phyloP scores from a whole-genome alignment of 768 basidiomycete genomes.

The Panaeolus papilionaceus region DNA sequence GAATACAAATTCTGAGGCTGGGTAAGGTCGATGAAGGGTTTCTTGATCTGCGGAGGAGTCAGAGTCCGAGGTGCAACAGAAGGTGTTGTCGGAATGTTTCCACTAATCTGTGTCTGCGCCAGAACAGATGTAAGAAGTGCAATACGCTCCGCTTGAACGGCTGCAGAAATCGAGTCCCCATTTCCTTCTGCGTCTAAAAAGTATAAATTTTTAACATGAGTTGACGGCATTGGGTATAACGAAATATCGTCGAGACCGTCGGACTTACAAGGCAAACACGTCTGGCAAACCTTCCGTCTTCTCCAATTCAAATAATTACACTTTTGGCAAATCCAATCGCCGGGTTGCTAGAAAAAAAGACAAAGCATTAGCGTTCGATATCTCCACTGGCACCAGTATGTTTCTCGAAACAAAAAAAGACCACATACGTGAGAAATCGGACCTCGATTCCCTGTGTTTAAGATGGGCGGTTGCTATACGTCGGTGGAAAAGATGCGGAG shows the following conservation, averaged over 20 bases:
- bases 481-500: constrained; percentile 17
- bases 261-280: constrained; percentile 79
- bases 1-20: constrained; percentile 32
- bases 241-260: constrained; percentile 6
- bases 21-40: constrained; percentile 40
- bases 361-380: constrained; percentile 18
- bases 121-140: constrained; percentile 80
- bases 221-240: no score
- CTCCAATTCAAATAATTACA: constrained; percentile 92
- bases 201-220: neutral
- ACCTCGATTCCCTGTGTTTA: constrained; percentile 89
- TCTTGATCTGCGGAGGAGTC: constrained; percentile 49
- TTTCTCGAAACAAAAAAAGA: constrained; percentile 31
- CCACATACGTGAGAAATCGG: constrained; percentile 81
- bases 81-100: constrained; percentile 24
- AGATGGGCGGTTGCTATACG: constrained; percentile 77
- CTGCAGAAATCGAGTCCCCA: constrained; percentile 84
- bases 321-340: constrained; percentile 83
- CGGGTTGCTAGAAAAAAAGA: constrained; percentile 58
- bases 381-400: constrained; percentile 23
- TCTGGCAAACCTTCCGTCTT: constrained; percentile 88
- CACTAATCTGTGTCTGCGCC: constrained; percentile 52
- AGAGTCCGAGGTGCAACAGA: constrained; percentile 42
- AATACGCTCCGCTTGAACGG: constrained; percentile 86
- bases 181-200: constrained; percentile 82